Percentiles rank a stretch among this genome's conserved stretches.
These are phyloP conservation scores for Didymella lethalis DNA, from an alignment of 2,329 filamentous ascomycete genomes.

Conservation along the genomic window DNA sequence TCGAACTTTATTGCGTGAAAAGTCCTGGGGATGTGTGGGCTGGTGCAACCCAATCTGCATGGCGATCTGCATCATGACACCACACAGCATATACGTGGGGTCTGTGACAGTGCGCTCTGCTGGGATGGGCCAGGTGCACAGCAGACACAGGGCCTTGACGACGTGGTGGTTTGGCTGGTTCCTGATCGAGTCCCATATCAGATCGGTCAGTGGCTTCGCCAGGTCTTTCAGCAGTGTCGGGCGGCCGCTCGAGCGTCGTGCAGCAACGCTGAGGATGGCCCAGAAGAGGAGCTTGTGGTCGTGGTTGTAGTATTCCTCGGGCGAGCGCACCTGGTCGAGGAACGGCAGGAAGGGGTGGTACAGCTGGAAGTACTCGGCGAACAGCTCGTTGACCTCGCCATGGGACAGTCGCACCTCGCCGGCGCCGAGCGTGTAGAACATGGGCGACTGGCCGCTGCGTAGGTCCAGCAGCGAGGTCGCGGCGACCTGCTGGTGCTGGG, in stretches of 20 bases:
- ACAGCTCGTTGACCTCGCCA: conserved; percentile 62
- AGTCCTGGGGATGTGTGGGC: conserved; percentile 83
- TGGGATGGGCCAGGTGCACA: conserved; percentile 83
- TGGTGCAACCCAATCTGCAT: conserved; percentile 84
- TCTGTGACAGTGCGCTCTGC: conserved; percentile 83
- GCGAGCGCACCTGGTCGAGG: conserved; percentile 69
- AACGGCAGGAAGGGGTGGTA: conserved; percentile 84
- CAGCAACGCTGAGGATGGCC: conserved; percentile 79
- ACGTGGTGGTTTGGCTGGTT: conserved; percentile 81
- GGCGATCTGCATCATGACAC: conserved; percentile 86
- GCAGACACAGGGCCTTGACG: conserved; percentile 79
- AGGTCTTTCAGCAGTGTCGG: conserved; percentile 71
- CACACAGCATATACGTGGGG: conserved; percentile 81
- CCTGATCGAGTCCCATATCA: conserved; percentile 80
- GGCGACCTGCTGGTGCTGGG: conserved; percentile 50
- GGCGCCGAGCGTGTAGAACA: conserved; percentile 65
- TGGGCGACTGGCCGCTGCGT: conserved; percentile 58
- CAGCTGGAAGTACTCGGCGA: conserved; percentile 75
- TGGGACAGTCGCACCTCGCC: conserved; percentile 56
- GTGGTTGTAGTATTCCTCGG: conserved; percentile 75
- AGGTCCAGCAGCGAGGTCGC: conserved; percentile 52
- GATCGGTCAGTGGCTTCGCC: conserved; percentile 69
- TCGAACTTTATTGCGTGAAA: conserved; percentile 76
- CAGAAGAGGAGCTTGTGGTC: conserved; percentile 86
- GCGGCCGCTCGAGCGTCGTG: conserved; percentile 72